Evolutionary conservation across 345 rosid species (phyloP), one percentile per base, ranked within the genome.

Genomic region (Leavenworthia alabamica): DNA sequence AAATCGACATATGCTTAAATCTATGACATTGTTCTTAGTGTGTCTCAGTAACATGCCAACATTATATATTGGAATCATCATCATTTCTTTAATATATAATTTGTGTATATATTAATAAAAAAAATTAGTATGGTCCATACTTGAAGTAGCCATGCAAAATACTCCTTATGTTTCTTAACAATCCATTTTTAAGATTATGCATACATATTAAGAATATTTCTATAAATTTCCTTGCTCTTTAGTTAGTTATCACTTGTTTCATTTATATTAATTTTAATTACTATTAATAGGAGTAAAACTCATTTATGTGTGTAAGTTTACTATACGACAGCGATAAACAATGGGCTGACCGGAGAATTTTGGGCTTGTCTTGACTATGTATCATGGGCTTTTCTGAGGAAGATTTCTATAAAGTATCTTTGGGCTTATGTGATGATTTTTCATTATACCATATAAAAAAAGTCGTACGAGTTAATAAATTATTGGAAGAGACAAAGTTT

Each of bases 21-120:
- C 71, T 37, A 56, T 46, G 70, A n/a, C 56, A 55, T 66, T 4
- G 71, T 66, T 66, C 57, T 36, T 36, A 26, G 47, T 66, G 66
- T 35, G 17, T 27, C 23, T 36, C 31, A 66, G 56, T 46, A 20
- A 26, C 55, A 66, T 35, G 39, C 62, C 54, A 65, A 55, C 62
- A 44, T 35, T 66, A 26, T 56, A 46, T 17, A 29, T 66, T 27
- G 32, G 26, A 32, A 44, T 33, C 23, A n/a, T 55, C 31, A 29
- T 45, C 29, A 35, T 19, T 19, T 45, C n/a, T 46, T 45, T 47
- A 20, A 51, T 40, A 51, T 41, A 2, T 2, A 17, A 9, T 8
- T 23, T 23, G 33, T n/a, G n/a, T n/a, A n/a, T n/a, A n/a, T n/a
- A n/a, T n/a, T n/a, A n/a, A n/a, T n/a, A n/a, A n/a, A n/a, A n/a